These are phyloP conservation scores for Marasmius oreades DNA, from an alignment of 1,284 basidiomycete genomes.

Conservation along the genomic window DNA sequence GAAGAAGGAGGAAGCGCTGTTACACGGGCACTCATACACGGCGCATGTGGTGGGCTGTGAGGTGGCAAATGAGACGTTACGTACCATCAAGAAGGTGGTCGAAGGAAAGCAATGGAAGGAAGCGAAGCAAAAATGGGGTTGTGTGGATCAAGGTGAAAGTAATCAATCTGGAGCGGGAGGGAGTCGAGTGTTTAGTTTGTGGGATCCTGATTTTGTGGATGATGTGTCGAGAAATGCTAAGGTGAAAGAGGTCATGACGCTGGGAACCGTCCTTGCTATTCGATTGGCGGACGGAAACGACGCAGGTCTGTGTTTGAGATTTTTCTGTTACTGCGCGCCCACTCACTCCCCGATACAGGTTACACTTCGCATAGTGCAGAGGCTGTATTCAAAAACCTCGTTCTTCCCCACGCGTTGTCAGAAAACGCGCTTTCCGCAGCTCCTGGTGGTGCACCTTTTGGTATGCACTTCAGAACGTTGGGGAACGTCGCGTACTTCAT, in stretches of 20 bases:
- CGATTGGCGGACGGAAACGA: constrained; percentile 58
- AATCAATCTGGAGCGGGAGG: constrained; percentile 9
- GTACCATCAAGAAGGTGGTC: constrained; percentile 54
- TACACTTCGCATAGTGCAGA: constrained; percentile 79
- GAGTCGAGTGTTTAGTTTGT: constrained; percentile 77
- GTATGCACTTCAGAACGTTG: constrained; percentile 85
- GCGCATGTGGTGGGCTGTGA: constrained; percentile 91
- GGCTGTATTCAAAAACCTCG: constrained; percentile 48
- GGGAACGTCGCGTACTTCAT: constrained; percentile 96
- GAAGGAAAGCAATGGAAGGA: constrained; percentile 51
- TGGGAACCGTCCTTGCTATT: constrained; percentile 87
- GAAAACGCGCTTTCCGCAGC: constrained; percentile 35
- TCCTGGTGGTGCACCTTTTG: constrained; percentile 59
- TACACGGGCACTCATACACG: constrained; percentile 96
- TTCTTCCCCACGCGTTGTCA: constrained; percentile 17
- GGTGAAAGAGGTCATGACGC: constrained; percentile 79
- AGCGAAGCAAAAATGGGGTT: constrained; percentile 39
- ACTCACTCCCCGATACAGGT: constrained; percentile 36
- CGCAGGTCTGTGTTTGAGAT: constrained; percentile 42
- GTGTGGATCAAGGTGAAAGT: constrained; percentile 11
- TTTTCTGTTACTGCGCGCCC: background rate
- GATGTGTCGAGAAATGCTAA: constrained; percentile 52
- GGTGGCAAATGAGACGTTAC: constrained; percentile 81
- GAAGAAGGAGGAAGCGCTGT: constrained; percentile 79
- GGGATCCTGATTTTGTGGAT: constrained; percentile 74